These are phyloP conservation scores for Rubia yunnanensis DNA, from an alignment of 257 asterid species.

Conservation along the genomic window DNA sequence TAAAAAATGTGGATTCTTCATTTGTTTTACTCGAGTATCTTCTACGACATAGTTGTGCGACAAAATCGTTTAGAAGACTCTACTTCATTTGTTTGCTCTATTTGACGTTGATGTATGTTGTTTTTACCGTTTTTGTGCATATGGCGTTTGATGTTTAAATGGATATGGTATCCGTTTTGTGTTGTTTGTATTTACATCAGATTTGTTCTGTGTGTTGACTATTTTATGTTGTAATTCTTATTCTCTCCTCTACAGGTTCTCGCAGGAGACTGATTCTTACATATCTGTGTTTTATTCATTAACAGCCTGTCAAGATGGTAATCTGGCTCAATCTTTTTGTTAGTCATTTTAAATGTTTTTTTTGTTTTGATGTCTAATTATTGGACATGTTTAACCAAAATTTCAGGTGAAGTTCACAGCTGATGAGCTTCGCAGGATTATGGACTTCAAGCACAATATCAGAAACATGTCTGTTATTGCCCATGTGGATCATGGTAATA, in stretches of 20 bases:
- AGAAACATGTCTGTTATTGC: constrained; percentile 44
- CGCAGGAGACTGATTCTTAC: background rate
- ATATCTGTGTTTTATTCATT: background rate
- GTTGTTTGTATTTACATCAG: no score
- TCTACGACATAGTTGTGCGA: no score
- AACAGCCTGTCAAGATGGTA: constrained; percentile 18
- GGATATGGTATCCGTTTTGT: no score
- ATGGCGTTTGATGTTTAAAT: no score
- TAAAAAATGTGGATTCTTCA: no score
- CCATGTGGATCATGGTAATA: constrained; percentile 42
- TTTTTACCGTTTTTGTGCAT: no score
- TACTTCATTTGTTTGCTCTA: no score
- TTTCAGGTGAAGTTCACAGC: constrained; percentile 43
- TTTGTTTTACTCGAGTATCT: no score
- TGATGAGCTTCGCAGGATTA: constrained; percentile 32
- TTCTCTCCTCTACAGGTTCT: background rate
- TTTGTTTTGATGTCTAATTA: no score
- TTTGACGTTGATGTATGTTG: no score
- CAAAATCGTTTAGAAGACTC: no score
- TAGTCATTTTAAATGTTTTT: background rate
- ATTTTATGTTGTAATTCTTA: background rate
- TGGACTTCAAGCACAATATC: constrained; percentile 37
- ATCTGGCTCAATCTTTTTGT: background rate
- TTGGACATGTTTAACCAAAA: background rate
- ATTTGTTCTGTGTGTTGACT: background rate